Percentiles rank a stretch among this genome's conserved stretches.
These are phyloP conservation scores for Cenchrus americanus DNA, from an alignment of 176 grass and related monocot species.

Conservation along the genomic window DNA sequence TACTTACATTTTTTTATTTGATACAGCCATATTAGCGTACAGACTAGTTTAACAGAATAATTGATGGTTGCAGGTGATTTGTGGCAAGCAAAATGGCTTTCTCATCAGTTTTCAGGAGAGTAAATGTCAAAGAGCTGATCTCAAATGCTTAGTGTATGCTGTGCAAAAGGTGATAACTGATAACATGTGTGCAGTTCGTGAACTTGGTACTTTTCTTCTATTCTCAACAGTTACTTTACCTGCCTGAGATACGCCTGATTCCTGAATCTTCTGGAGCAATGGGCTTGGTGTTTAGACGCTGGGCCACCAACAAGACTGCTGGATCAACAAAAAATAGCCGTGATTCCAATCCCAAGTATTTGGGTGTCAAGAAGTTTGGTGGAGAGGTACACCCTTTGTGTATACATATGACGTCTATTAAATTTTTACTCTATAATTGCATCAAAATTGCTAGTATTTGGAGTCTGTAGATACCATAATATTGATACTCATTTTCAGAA, in stretches of 20 bases:
- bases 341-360: constrained; percentile 81
- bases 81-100: constrained; percentile 38
- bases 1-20: background rate
- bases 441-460: background rate
- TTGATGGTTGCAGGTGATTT: constrained; percentile 32
- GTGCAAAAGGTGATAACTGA: constrained; percentile 54
- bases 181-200: background rate
- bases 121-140: constrained; percentile 72
- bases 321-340: constrained; percentile 87
- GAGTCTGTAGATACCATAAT: background rate
- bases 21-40: background rate
- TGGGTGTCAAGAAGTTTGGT: constrained; percentile 95
- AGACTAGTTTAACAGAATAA: background rate
- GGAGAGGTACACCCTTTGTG: constrained; percentile 60
- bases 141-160: constrained; percentile 47
- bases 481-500: background rate
- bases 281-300: constrained; percentile 71
- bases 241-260: constrained; percentile 24
- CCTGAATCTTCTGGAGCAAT: constrained; percentile 71
- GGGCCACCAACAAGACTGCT: constrained; percentile 86
- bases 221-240: constrained; percentile 12
- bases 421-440: background rate
- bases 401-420: background rate
- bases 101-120: constrained; percentile 64
- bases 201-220: background rate